A percentile compares a stretch with the other conserved stretches of the same genome.
Evolutionary conservation across 192 early-diverging fungal species (phyloP).

Genomic region (Coemansia sp.): DNA sequence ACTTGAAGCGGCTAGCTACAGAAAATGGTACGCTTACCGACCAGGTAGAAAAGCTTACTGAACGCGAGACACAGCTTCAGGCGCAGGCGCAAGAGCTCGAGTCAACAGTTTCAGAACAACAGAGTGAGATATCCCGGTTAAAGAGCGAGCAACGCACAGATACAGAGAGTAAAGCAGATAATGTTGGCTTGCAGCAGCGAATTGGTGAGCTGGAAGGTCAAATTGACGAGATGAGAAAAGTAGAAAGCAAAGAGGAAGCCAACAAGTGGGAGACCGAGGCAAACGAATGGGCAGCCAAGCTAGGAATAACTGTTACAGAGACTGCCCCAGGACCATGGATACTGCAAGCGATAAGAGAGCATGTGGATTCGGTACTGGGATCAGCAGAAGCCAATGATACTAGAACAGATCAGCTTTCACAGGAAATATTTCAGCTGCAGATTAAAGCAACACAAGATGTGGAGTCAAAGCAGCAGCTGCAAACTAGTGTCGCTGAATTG

Average conservation of each 20-base stretch:
- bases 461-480: conserved; percentile 5
- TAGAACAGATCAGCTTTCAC: conserved; percentile 3
- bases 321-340: conserved; percentile 12
- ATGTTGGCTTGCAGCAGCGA: conserved; percentile 9
- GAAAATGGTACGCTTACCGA: conserved; percentile 55
- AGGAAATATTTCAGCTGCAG: conserved; percentile 31
- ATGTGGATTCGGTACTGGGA: neutral
- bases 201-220: conserved; percentile 27
- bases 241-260: neutral
- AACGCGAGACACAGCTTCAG: conserved; percentile 21
- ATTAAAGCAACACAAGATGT: conserved; percentile 18
- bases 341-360: conserved; percentile 14
- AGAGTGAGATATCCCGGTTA: conserved; percentile 15
- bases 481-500: conserved; percentile 10
- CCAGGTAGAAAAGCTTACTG: conserved; percentile 46
- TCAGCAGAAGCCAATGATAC: neutral
- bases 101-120: neutral
- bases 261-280: conserved; percentile 32
- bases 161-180: neutral
- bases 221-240: conserved; percentile 11
- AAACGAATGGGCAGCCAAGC: conserved; percentile 20
- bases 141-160: neutral
- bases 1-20: conserved; percentile 51
- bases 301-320: conserved; percentile 12
- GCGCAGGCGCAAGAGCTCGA: conserved; percentile 23